Conservation (phyloP, 176 grass and related monocot species). For the Otatea glauca region DNA sequence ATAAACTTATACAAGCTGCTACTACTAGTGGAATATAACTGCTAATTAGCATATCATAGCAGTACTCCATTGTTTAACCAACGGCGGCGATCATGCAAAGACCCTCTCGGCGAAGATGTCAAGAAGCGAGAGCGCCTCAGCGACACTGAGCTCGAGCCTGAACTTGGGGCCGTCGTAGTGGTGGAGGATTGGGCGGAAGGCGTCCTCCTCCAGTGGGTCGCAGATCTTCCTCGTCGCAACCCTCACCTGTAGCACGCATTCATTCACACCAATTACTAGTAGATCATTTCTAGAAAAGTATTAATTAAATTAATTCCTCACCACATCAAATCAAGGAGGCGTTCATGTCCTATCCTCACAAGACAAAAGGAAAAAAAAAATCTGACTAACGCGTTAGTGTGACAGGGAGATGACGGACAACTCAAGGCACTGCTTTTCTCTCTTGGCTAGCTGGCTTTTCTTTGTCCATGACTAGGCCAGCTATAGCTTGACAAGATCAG, state of each 20-base stretch:
- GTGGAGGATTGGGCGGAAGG: conserved; percentile 90
- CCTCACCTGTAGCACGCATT: conserved; percentile 57
- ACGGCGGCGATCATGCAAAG: not conserved
- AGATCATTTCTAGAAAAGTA: too few relatives aligned
- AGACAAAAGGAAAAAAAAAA: accelerated
- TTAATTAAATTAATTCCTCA: too few relatives aligned
- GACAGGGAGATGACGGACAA: not conserved
- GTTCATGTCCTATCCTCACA: too few relatives aligned
- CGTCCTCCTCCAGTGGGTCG: conserved; percentile 87
- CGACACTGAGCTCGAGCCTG: conserved; percentile 80
- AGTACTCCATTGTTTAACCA: not conserved
- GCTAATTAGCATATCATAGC: too few relatives aligned
- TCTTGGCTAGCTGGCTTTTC: too few relatives aligned
- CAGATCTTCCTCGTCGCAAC: conserved; percentile 71
- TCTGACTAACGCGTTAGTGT: not conserved
- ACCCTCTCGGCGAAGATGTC: conserved; percentile 44
- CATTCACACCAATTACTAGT: not conserved
- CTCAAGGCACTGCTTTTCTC: conserved; percentile 10
- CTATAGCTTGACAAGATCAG: not conserved
- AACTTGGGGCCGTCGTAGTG: conserved; percentile 98
- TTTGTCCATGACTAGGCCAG: not conserved
- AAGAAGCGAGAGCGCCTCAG: conserved; percentile 54
- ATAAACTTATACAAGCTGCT: too few relatives aligned
- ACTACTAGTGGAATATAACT: too few relatives aligned
- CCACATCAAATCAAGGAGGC: not conserved